These are phyloP conservation scores for Pyracantha coccinea DNA, from an alignment of 331 rosid species.

Conservation along the genomic window DNA sequence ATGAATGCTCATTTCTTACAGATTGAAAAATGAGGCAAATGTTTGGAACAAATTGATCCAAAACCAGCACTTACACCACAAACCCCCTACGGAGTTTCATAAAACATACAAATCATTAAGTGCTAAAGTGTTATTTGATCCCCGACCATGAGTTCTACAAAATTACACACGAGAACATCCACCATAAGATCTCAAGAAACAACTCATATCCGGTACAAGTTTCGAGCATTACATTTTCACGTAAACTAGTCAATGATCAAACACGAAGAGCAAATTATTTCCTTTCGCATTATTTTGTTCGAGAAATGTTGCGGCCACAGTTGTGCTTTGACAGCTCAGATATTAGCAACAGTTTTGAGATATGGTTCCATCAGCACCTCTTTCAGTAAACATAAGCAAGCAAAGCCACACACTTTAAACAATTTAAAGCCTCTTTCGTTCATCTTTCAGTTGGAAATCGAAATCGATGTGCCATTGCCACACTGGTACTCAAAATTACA, in stretches of 20 bases:
- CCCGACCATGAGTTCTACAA: neutral
- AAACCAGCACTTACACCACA: neutral
- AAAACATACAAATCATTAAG: neutral
- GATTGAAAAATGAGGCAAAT: neutral
- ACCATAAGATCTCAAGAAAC: neutral
- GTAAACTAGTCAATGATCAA: neutral
- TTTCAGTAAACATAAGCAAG: slow-evolving; percentile 3
- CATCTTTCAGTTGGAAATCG: neutral
- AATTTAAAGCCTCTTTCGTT: neutral
- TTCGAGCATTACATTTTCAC: too few species aligned
- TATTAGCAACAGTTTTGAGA: neutral
- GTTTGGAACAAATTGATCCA: neutral
- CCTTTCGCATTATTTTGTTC: neutral
- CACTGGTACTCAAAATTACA: neutral
- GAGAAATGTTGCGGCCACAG: neutral
- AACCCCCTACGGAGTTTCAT: neutral
- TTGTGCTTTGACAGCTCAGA: neutral
- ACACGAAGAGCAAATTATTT: neutral
- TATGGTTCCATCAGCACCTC: neutral
- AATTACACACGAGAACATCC: neutral
- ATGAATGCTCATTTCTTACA: neutral
- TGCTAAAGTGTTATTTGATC: neutral
- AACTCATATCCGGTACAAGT: neutral
- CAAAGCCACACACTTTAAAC: neutral
- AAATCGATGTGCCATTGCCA: neutral